phyloP scores from a whole-genome alignment of 75 land plant genomes.

The Chamaecyparis obtusa region DNA sequence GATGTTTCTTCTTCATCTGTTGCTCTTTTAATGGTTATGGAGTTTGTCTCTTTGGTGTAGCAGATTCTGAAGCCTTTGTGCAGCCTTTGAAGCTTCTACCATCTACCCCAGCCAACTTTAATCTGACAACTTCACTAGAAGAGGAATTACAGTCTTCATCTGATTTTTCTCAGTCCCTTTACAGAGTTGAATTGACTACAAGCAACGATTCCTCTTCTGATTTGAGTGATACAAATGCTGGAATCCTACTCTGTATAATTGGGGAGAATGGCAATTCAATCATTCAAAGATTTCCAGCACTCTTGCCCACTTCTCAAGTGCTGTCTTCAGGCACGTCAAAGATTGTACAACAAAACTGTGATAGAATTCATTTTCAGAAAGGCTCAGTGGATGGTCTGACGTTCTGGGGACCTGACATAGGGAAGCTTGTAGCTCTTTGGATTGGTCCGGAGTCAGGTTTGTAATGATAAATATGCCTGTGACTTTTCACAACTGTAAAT shows the following conservation, averaged over 20 bases:
- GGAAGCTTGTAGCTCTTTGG: conserved; percentile 70
- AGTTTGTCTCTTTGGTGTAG: neutral
- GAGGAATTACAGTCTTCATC: conserved; percentile 16
- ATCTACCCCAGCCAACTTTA: conserved; percentile 26
- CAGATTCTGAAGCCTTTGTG: conserved; percentile 56
- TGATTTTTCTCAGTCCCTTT: conserved; percentile 25
- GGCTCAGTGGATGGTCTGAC: conserved; percentile 58
- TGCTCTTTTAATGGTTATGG: neutral
- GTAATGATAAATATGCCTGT: neutral
- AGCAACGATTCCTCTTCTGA: conserved; percentile 55
- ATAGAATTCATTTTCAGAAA: conserved; percentile 46
- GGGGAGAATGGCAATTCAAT: conserved; percentile 68
- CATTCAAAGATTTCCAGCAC: conserved; percentile 63
- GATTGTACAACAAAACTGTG: neutral
- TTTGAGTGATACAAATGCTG: conserved; percentile 51
- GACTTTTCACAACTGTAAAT: neutral
- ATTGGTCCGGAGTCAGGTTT: conserved; percentile 86
- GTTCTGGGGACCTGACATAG: conserved; percentile 63
- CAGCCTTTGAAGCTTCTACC: conserved; percentile 47
- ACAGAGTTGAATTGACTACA: conserved; percentile 45
- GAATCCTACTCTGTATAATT: conserved; percentile 67
- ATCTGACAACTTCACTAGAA: conserved; percentile 1
- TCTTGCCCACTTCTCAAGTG: neutral
- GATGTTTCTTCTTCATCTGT: neutral
- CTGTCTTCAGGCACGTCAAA: conserved; percentile 5